These are phyloP conservation scores for Candida loeiensis DNA, from an alignment of 805 yeast species.

Conservation along the genomic window DNA sequence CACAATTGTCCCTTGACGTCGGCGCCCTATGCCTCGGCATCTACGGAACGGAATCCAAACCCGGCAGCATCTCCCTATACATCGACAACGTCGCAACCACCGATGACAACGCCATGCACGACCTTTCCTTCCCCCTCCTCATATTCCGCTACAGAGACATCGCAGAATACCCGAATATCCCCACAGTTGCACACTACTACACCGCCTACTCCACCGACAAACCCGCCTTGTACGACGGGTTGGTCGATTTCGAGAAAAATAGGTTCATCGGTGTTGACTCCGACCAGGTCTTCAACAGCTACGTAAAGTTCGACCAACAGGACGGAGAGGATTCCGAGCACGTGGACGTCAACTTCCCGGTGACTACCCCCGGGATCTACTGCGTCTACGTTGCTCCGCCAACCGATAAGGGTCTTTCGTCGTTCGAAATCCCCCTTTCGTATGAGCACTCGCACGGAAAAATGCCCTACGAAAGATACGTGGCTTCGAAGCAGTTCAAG, in stretches of 20 bases:
- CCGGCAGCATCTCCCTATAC: constrained; percentile 11
- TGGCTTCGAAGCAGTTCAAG: constrained; percentile 15
- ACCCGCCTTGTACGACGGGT: constrained; percentile 9
- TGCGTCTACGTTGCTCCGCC: constrained; percentile 31
- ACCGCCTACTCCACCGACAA: constrained; percentile 7
- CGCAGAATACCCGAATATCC: constrained; percentile 18
- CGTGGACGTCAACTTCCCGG: constrained; percentile 3
- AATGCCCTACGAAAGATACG: constrained; percentile 17
- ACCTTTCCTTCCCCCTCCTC: constrained; percentile 20
- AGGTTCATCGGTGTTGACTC: constrained; percentile 12
- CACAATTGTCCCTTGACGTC: not conserved
- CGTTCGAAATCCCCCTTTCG: constrained; percentile 17
- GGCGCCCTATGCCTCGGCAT: not conserved
- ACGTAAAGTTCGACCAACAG: constrained; percentile 6
- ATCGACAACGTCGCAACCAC: constrained; percentile 10
- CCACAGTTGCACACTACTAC: constrained; percentile 14
- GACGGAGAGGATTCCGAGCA: constrained; percentile 5
- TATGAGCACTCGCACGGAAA: constrained; percentile 24
- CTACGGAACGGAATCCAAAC: constrained; percentile 1
- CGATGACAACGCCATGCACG: constrained; percentile 7
- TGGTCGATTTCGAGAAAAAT: constrained; percentile 14
- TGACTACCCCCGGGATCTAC: constrained; percentile 20
- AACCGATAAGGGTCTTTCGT: constrained; percentile 9
- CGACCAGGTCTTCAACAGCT: constrained; percentile 4
- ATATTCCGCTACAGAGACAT: constrained; percentile 24